phyloP scores from a whole-genome alignment of 176 grass and related monocot genomes.

The Alopecurus myosuroides region DNA sequence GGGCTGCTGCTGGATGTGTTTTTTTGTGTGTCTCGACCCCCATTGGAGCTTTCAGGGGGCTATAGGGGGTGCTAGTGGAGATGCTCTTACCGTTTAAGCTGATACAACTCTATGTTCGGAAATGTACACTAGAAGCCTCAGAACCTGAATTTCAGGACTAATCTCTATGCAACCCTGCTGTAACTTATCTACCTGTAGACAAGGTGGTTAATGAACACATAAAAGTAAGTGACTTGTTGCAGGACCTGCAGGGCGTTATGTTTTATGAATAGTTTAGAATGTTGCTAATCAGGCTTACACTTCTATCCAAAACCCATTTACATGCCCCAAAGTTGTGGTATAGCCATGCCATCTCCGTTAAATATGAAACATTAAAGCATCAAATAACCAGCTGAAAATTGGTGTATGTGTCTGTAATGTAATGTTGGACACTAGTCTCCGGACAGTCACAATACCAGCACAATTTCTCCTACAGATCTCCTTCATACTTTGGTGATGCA shows the following conservation, averaged over 20 bases:
- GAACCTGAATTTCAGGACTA: neutral
- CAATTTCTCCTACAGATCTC: neutral
- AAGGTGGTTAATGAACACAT: neutral
- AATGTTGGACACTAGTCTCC: neutral
- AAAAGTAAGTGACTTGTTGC: neutral
- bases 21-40: no score
- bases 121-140: neutral
- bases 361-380: neutral
- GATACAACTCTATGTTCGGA: neutral
- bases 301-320: neutral
- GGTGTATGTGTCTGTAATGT: neutral
- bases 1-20: no score
- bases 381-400: neutral
- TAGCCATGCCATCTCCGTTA: neutral
- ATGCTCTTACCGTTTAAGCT: neutral
- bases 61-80: no score
- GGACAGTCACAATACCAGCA: neutral
- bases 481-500: neutral
- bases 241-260: neutral
- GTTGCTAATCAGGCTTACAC: neutral
- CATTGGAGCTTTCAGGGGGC: no score
- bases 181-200: constrained; percentile 1
- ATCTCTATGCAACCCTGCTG: neutral
- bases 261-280: neutral
- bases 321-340: neutral